These are phyloP conservation scores for Debaryomyces singareniensis DNA, from an alignment of 1,139 yeast genomes.

Conservation along the genomic window DNA sequence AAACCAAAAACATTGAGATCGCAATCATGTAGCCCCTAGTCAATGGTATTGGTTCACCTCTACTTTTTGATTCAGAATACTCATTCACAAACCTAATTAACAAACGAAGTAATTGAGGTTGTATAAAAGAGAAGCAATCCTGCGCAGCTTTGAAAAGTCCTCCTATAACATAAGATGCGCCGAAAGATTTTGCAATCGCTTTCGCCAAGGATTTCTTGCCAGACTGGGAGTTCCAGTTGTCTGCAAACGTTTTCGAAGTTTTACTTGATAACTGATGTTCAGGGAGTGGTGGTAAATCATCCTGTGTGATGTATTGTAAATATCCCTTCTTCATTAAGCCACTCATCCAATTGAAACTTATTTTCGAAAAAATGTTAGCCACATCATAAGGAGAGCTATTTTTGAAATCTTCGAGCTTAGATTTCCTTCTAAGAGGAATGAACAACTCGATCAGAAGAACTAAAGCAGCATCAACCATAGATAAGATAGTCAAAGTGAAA, in stretches of 20 bases:
- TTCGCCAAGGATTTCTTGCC: slow-evolving; percentile 56
- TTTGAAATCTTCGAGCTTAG: slow-evolving; percentile 32
- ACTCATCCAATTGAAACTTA: slow-evolving; percentile 91
- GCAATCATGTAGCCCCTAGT: slow-evolving; percentile 83
- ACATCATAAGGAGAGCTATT: slow-evolving; percentile 59
- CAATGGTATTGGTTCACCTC: slow-evolving; percentile 47
- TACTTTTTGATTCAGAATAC: slow-evolving; percentile 41
- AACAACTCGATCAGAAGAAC: slow-evolving; percentile 50
- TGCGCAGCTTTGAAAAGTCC: slow-evolving; percentile 74
- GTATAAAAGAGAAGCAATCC: slow-evolving; percentile 78
- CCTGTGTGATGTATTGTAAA: slow-evolving; percentile 60
- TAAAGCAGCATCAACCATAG: slow-evolving; percentile 43
- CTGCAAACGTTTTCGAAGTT: slow-evolving; percentile 44
- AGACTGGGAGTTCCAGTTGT: slow-evolving; percentile 51
- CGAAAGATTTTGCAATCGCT: slow-evolving; percentile 67
- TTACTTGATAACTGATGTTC: slow-evolving; percentile 48
- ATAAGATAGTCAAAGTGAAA: slow-evolving; percentile 40
- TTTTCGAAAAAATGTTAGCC: slow-evolving; percentile 74
- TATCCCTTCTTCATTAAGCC: slow-evolving; percentile 85
- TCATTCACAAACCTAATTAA: slow-evolving; percentile 81
- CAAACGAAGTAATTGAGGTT: slow-evolving; percentile 76
- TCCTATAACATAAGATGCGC: slow-evolving; percentile 60
- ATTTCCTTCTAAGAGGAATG: slow-evolving; percentile 36
- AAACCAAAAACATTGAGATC: slow-evolving; percentile 72
- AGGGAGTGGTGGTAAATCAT: slow-evolving; percentile 81